These are phyloP conservation scores for Lachnellula suecica DNA, from an alignment of 2,329 filamentous ascomycete genomes.

Conservation along the genomic window DNA sequence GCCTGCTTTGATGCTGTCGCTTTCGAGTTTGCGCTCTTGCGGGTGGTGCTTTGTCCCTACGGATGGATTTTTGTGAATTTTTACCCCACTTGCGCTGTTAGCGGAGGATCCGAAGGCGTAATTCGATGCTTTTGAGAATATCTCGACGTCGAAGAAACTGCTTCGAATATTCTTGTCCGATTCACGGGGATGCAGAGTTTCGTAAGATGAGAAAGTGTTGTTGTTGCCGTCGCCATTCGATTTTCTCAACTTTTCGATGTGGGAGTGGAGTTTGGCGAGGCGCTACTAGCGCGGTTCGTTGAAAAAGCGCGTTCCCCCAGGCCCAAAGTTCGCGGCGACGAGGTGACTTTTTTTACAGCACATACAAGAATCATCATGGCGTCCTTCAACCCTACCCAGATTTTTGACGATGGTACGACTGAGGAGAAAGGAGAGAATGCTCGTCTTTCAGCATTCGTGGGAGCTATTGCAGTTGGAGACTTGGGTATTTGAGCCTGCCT, in stretches of 20 bases:
- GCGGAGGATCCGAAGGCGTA: background rate
- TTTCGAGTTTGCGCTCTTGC: conserved; percentile 2
- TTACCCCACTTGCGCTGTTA: conserved; percentile 23
- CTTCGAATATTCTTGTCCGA: background rate
- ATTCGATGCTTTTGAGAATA: background rate
- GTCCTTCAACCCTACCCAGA: conserved; percentile 88
- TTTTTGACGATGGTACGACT: conserved; percentile 94
- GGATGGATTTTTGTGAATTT: conserved; percentile 12
- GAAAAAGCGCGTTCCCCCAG: conserved; percentile 5
- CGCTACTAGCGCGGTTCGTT: conserved; percentile 11
- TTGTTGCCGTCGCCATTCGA: background rate
- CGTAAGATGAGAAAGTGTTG: background rate
- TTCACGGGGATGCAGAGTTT: background rate
- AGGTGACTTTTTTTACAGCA: conserved; percentile 11
- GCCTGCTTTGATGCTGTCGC: background rate
- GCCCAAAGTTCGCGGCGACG: conserved; percentile 10
- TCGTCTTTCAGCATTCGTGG: conserved; percentile 95
- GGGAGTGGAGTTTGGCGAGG: background rate
- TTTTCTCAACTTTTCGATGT: background rate
- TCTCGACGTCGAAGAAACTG: background rate
- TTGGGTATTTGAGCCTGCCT: conserved; percentile 40
- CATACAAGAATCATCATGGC: conserved; percentile 28
- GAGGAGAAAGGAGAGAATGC: conserved; percentile 99
- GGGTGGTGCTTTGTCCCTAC: conserved; percentile 1
- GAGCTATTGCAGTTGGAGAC: conserved; percentile 95